Base-by-base conservation (phyloP, 306 rosid genomes). In the Glycine tomentella region DNA sequence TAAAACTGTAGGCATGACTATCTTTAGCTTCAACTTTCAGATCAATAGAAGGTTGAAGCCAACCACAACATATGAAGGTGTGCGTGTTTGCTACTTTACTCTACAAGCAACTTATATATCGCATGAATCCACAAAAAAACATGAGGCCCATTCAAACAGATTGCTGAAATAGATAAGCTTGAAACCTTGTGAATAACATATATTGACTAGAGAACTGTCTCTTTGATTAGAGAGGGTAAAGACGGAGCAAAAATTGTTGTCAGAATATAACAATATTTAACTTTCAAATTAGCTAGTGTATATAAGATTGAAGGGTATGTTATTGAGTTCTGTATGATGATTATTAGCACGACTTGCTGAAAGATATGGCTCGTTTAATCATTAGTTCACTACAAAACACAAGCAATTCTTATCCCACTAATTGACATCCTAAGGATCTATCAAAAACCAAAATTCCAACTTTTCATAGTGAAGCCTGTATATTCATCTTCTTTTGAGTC, bases 141-240 rank as follows among this genome's bases (percentile, higher is more conserved):
- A 45, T 48, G 34, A 11, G 31, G 16, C 59, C 59, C 53, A 76
- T 76, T 56, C 78, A 76, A 59, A 69, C 38, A 64, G 11, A 45
- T 16, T 8, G 46, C 8, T 9, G 62, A 44, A 48, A 1, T 11
- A 70, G 3, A 70, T 33, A 57, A 69, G 34, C 8, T 14, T 57
- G 64, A 75, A 67, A 31, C 42, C 56, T 14, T 33, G 12, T 48
- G 55, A 75, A 69, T 46, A 20, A 46, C 46, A 42, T 31, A 51
- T 12, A 25, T 77, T 25, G 8, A 14, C 5, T 38, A 4, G 73
- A 68, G 49, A 78, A 56, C 69, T 42, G 42, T 70, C 40, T 68
- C 49, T 58, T 78, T 45, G 11, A 25, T 42, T 15, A 20, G 11
- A 44, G 13, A 17, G 20, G 42, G n/a, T 56, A 48, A 42, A 42